phyloP scores from a whole-genome alignment of 176 grass and related monocot species.

The Oryza meridionalis region DNA sequence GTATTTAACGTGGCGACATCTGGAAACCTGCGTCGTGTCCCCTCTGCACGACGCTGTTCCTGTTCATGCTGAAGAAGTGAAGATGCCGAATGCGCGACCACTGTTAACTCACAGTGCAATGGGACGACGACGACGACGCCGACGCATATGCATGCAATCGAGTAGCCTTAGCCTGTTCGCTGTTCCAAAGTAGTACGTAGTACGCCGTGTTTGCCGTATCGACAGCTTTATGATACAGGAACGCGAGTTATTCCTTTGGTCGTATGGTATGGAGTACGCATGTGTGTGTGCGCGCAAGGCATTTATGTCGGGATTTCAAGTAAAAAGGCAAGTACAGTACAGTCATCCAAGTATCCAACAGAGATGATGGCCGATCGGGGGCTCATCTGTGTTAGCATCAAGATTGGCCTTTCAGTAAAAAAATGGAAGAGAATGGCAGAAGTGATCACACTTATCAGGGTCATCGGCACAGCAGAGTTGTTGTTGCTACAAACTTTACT shows the following conservation, averaged over 20 bases:
- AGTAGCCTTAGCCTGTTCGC: background rate
- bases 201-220: background rate
- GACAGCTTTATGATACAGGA: background rate
- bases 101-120: constrained; percentile 1
- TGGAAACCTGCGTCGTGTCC: background rate
- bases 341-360: too few relatives aligned
- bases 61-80: constrained; percentile 6
- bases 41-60: background rate
- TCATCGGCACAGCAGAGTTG: background rate
- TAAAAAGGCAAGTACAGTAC: too few relatives aligned
- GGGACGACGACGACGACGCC: background rate
- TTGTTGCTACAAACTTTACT: too few relatives aligned
- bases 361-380: too few relatives aligned
- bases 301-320: too few relatives aligned
- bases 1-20: background rate
- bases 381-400: too few relatives aligned
- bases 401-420: too few relatives aligned
- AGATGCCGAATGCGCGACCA: background rate
- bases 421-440: too few relatives aligned
- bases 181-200: background rate
- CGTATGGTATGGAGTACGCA: too few relatives aligned
- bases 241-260: too few relatives aligned
- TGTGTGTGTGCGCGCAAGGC: too few relatives aligned
- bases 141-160: background rate
- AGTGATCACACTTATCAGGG: background rate